Conservation (phyloP, 2,329 filamentous ascomycete species). For the Xylariales sp. region DNA sequence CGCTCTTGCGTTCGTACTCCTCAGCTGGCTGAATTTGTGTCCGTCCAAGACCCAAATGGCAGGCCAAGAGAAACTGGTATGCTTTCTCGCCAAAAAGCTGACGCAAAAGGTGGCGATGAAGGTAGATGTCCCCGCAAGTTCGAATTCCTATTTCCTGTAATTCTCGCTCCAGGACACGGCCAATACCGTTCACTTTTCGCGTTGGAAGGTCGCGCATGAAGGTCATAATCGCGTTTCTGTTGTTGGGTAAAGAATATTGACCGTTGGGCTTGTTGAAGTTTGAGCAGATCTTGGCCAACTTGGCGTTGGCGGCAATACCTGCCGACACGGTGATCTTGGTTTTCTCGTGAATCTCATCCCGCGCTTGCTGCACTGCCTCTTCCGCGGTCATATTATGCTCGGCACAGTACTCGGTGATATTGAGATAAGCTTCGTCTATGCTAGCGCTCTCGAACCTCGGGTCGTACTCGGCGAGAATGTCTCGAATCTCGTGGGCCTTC, state of each 20-base stretch:
- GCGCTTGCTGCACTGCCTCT: slow-evolving; percentile 80
- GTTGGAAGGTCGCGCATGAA: slow-evolving; percentile 89
- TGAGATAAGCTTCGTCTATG: slow-evolving; percentile 96
- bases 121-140: slow-evolving; percentile 88
- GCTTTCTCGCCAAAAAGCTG: slow-evolving; percentile 92
- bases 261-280: slow-evolving; percentile 98
- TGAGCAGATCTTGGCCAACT: slow-evolving; percentile 93
- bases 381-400: slow-evolving; percentile 75
- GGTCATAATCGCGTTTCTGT: slow-evolving; percentile 78
- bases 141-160: slow-evolving; percentile 87
- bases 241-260: slow-evolving; percentile 80
- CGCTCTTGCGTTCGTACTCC: slow-evolving; percentile 90
- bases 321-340: slow-evolving; percentile 91
- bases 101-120: slow-evolving; percentile 76
- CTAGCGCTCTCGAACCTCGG: slow-evolving; percentile 91
- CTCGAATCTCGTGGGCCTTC: slow-evolving; percentile 88
- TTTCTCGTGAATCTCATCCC: slow-evolving; percentile 78
- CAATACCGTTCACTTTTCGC: slow-evolving; percentile 94
- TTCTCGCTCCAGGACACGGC: slow-evolving; percentile 91
- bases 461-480: slow-evolving; percentile 88
- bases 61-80: slow-evolving; percentile 85
- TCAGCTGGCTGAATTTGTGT: slow-evolving; percentile 88
- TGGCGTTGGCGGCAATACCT: slow-evolving; percentile 92
- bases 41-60: slow-evolving; percentile 86
- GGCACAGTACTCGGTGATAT: slow-evolving; percentile 87